Evolutionary conservation across 306 rosid genomes (phyloP), one percentile per base, ranked within the genome.

Genomic region (Canavalia gladiata): DNA sequence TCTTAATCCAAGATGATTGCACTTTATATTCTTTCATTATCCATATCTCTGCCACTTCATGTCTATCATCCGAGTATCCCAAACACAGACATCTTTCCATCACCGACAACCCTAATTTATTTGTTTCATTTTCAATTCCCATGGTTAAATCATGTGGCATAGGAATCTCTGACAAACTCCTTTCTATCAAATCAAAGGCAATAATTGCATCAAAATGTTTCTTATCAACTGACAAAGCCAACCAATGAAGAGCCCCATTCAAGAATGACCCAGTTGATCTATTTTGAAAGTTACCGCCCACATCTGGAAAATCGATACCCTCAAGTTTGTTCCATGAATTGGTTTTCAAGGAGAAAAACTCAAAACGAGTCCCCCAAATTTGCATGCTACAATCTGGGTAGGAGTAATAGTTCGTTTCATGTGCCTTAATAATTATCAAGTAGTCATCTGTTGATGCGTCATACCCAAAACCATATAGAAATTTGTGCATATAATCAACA

Each of bases 21-120:
- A 9, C n/a, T 11, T 11, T 11, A 18, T 81, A 81, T 41, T 74
- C 69, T 56, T 66, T 65, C 80, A 81, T 81, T 18, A 81, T 2
- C 70, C 85, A 55, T 68, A 82, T 75, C 12, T 57, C 55, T 6
- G 31, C 9, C 7, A 0, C 2, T 1, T 0, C 4, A 30, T 39
- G 1, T 6, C 2, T 47, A 0, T 12, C 50, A 5, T 0, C 8
- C 12, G 2, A 0, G 30, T 1, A 4, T 30, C 11, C 60, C 5
- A 81, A 1, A 3, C 45, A 1, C 7, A 82, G 85, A 33, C 62
- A 81, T 34, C 80, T 76, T 45, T 74, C 51, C 11, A 72, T 1
- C 41, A 57, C 34, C 6, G 65, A 8, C 56, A 80, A 39, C 41
- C 4, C 0, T 37, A 37, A 37, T 37, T 0, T 0, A 37, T 37